Evolutionary conservation across 345 rosid species (phyloP).

Genomic region (Anacardium occidentale): DNA sequence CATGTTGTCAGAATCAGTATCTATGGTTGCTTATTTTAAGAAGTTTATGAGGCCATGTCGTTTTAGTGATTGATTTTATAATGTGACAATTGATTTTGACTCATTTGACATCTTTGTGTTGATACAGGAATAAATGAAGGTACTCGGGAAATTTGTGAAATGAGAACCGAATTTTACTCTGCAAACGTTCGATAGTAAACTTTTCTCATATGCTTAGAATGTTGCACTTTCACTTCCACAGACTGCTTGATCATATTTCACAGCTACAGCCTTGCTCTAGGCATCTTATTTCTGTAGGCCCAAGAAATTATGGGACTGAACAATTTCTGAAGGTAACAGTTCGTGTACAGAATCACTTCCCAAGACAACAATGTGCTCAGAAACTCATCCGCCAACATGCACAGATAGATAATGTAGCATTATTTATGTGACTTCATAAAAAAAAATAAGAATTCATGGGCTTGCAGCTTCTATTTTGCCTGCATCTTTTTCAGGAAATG

Average conservation of each 20-base stretch:
- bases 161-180: not conserved
- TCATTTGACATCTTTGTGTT: not conserved
- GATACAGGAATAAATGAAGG: conserved; percentile 10
- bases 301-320: conserved; percentile 7
- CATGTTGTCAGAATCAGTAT: no score
- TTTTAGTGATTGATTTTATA: no score
- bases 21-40: no score
- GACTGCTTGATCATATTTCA: conserved; percentile 2
- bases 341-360: conserved; percentile 29
- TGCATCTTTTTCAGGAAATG: not conserved
- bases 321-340: conserved; percentile 4
- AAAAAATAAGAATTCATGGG: no score
- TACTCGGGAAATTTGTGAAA: not conserved
- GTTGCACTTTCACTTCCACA: not conserved
- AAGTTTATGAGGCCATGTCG: no score
- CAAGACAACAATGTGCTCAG: not conserved
- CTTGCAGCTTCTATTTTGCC: not conserved
- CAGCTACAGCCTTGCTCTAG: not conserved
- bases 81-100: no score
- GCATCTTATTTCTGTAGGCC: conserved; percentile 20
- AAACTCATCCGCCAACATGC: not conserved
- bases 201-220: not conserved
- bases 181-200: not conserved
- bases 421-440: not conserved
- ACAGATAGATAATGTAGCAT: not conserved